Conservation (phyloP, 768 basidiomycete species). For the Boletus rubescentipes region DNA sequence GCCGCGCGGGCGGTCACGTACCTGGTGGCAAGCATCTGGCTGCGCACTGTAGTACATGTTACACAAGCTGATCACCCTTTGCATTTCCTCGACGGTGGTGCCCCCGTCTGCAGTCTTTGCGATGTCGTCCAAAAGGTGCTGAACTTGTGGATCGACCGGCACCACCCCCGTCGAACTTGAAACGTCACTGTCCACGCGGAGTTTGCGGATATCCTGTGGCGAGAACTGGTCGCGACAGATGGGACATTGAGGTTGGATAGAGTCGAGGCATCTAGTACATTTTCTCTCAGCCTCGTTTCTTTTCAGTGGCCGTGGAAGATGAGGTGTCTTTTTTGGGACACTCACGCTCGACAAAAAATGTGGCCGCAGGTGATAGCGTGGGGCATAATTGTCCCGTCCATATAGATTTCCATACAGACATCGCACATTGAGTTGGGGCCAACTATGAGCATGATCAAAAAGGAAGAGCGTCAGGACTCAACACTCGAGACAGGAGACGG, state of each 20-base stretch:
- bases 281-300: not conserved
- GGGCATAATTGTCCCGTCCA: not conserved
- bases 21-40: not conserved
- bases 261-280: constrained; percentile 7
- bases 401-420: constrained; percentile 10
- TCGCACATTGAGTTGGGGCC: constrained; percentile 13
- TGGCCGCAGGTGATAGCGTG: constrained; percentile 13
- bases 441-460: constrained; percentile 10
- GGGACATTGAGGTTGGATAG: constrained; percentile 9
- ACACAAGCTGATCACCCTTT: not conserved
- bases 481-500: not conserved
- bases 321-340: not conserved
- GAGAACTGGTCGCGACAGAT: constrained; percentile 9
- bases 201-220: not conserved
- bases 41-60: not conserved
- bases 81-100: constrained; percentile 6
- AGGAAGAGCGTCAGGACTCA: not conserved
- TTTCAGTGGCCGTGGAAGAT: not conserved
- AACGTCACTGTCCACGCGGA: not conserved
- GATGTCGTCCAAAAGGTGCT: not conserved
- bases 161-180: not conserved
- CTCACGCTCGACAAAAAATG: constrained; percentile 15
- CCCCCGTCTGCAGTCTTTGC: not conserved
- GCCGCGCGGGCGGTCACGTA: not conserved
- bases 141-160: not conserved